phyloP scores from a whole-genome alignment of 208 protist genomes.

The Trypanosoma boissoni region DNA sequence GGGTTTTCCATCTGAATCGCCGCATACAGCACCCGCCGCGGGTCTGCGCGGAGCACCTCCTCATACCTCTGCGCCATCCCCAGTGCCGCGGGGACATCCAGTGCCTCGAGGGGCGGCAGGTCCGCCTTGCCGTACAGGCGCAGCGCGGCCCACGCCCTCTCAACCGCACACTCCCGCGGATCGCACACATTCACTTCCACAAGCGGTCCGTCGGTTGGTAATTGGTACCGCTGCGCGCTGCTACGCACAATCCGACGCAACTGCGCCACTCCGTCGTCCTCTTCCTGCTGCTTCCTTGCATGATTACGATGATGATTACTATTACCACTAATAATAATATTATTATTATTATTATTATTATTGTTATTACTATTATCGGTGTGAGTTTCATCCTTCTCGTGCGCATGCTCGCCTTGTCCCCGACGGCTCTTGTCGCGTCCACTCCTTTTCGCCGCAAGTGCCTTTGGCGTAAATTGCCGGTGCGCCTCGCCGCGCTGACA shows the following conservation, averaged over 20 bases:
- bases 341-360: neutral
- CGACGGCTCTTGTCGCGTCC: too few species aligned
- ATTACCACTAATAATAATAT: neutral
- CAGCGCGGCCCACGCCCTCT: constrained; percentile 46
- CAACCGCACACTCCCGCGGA: constrained; percentile 17
- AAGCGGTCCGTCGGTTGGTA: constrained; percentile 25
- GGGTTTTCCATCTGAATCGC: constrained; percentile 32
- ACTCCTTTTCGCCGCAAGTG: too few species aligned
- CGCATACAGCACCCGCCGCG: constrained; percentile 27
- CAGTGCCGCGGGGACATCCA: constrained; percentile 36
- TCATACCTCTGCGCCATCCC: constrained; percentile 41
- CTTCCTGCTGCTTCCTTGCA: too few species aligned
- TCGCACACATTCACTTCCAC: constrained; percentile 56
- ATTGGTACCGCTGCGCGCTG: constrained; percentile 33
- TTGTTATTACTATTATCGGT: neutral
- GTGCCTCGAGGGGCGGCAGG: constrained; percentile 36
- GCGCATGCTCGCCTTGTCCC: neutral
- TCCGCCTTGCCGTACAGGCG: constrained; percentile 26
- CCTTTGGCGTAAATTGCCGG: constrained; percentile 38
- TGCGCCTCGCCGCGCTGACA: constrained; percentile 48
- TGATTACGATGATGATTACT: too few species aligned
- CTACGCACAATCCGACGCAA: constrained; percentile 47
- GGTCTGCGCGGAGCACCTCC: constrained; percentile 35
- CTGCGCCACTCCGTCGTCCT: neutral
- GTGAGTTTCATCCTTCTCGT: constrained; percentile 8